Conservation (phyloP, 805 yeast genomes). For the Saccharomycopsis microspora region DNA sequence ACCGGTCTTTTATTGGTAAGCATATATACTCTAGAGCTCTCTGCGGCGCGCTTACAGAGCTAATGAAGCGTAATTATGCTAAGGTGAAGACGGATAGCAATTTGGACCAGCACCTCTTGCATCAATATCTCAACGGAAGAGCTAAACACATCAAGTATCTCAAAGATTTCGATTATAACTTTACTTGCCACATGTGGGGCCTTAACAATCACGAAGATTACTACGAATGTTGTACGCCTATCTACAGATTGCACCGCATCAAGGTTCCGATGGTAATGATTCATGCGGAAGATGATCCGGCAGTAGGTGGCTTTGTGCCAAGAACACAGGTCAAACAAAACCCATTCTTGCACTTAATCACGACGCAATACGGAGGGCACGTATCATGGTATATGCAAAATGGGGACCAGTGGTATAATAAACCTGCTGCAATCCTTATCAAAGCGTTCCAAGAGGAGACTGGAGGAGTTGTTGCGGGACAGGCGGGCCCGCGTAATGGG, state of each 20-base stretch:
- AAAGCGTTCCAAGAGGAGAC: constrained; percentile 21
- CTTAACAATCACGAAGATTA: constrained; percentile 53
- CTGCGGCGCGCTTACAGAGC: constrained; percentile 33
- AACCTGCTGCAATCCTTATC: constrained; percentile 36
- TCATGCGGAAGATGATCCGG: constrained; percentile 68
- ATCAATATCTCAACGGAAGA: constrained; percentile 12
- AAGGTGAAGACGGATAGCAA: constrained; percentile 25
- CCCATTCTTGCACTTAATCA: constrained; percentile 47
- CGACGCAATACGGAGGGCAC: constrained; percentile 70
- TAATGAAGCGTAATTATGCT: constrained; percentile 32
- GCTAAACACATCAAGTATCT: constrained; percentile 22
- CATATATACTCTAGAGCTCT: constrained; percentile 38
- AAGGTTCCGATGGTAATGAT: constrained; percentile 54
- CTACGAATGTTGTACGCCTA: constrained; percentile 52
- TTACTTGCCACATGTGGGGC: constrained; percentile 59
- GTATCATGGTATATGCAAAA: constrained; percentile 60
- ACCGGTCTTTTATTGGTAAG: constrained; percentile 28
- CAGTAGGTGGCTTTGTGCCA: constrained; percentile 49
- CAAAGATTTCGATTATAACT: constrained; percentile 48
- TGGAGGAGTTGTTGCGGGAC: constrained; percentile 24
- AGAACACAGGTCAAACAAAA: constrained; percentile 35
- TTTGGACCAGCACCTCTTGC: constrained; percentile 15
- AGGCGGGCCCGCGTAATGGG: constrained; percentile 31
- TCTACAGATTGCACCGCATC: constrained; percentile 36
- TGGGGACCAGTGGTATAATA: constrained; percentile 57